These are phyloP conservation scores for Rhodotorula sp. DNA, from an alignment of 1,284 basidiomycete species.

Conservation along the genomic window DNA sequence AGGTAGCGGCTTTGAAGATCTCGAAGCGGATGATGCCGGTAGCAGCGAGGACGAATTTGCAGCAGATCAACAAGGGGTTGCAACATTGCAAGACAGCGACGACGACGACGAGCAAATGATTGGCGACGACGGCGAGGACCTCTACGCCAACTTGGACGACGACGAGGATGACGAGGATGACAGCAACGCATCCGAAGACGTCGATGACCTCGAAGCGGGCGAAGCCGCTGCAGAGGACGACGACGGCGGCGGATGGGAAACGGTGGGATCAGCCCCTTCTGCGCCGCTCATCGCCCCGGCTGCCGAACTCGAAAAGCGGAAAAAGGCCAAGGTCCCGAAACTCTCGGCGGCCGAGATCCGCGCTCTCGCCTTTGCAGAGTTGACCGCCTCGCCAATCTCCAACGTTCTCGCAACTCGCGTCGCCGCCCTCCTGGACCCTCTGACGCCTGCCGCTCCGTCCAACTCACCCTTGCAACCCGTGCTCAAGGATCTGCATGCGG, in stretches of 20 bases:
- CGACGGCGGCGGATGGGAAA: conserved; percentile 36
- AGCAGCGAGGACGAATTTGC: conserved; percentile 42
- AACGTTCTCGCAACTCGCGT: conserved; percentile 37
- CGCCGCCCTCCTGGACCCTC: conserved; percentile 52
- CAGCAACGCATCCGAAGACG: conserved; percentile 7
- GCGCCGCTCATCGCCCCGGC: conserved; percentile 16
- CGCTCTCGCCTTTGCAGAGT: conserved; percentile 41
- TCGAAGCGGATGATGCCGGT: conserved; percentile 17
- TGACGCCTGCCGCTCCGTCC: conserved; percentile 60
- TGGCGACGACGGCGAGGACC: conserved; percentile 38
- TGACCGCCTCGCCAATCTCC: conserved; percentile 40
- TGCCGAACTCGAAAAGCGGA: conserved; percentile 23
- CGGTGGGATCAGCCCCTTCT: conserved; percentile 52
- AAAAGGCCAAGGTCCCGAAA: conserved; percentile 34
- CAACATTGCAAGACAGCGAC: conserved; percentile 35
- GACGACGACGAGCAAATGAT: conserved; percentile 38
- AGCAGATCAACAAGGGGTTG: conserved; percentile 42
- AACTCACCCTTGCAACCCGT: conserved; percentile 64
- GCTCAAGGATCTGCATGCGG: conserved; percentile 58
- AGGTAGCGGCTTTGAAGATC: conserved; percentile 1
- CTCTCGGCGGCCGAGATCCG: conserved; percentile 42
- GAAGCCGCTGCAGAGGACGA: conserved; percentile 22
- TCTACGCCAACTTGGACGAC: conserved; percentile 41
- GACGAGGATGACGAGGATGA: conserved; percentile 26
- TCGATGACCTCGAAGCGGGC: conserved; percentile 22